phyloP scores from a whole-genome alignment of 1,284 basidiomycete genomes.

The Hymenochaete sp. region DNA sequence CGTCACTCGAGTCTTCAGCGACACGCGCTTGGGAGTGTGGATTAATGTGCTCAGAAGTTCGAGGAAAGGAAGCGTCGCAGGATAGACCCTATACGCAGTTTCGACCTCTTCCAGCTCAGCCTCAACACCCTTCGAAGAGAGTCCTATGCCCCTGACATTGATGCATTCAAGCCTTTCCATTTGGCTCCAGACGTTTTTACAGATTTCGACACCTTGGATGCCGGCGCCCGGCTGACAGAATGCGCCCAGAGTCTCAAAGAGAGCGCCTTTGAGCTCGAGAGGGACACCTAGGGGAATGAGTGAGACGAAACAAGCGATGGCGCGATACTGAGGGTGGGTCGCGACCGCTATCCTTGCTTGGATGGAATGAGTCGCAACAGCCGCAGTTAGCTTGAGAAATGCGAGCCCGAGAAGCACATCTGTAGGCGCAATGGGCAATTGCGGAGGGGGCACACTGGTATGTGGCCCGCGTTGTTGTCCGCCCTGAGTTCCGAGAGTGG shows the following conservation, averaged over 20 bases:
- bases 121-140: conserved; percentile 55
- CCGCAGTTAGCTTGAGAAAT: conserved; percentile 75
- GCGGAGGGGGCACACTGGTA: conserved; percentile 24
- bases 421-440: conserved; percentile 52
- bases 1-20: conserved; percentile 47
- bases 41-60: conserved; percentile 75
- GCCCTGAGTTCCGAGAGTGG: conserved; percentile 23
- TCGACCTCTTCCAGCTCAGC: conserved; percentile 85
- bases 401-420: conserved; percentile 75
- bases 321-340: conserved; percentile 69
- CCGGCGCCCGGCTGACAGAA: conserved; percentile 78
- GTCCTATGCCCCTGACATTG: conserved; percentile 48
- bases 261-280: conserved; percentile 84
- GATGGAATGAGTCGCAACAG: conserved; percentile 71
- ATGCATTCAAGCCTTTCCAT: conserved; percentile 84
- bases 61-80: conserved; percentile 83
- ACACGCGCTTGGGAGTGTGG: conserved; percentile 65
- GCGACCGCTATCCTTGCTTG: conserved; percentile 75
- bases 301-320: conserved; percentile 71
- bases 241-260: conserved; percentile 78
- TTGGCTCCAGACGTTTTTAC: conserved; percentile 71
- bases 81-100: conserved; percentile 68
- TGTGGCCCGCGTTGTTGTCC: conserved; percentile 25
- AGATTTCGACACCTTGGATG: conserved; percentile 65
- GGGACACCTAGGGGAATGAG: conserved; percentile 76